These are phyloP conservation scores for Crepidotus sp. DNA, from an alignment of 1,284 basidiomycete genomes.

Conservation along the genomic window DNA sequence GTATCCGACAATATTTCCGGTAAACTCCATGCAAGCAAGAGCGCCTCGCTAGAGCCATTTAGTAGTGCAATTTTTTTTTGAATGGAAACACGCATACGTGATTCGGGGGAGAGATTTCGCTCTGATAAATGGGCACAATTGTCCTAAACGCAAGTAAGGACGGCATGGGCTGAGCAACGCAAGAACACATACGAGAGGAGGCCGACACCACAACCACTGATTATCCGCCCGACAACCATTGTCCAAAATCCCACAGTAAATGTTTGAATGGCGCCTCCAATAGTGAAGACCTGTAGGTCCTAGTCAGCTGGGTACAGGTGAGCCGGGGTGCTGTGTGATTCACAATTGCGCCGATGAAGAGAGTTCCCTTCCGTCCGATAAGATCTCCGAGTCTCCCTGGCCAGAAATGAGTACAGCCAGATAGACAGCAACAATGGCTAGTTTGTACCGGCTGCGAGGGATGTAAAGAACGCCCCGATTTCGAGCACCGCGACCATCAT, in stretches of 20 bases:
- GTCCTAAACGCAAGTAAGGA: constrained; percentile 44
- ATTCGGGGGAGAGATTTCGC: constrained; percentile 91
- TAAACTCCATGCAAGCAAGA: constrained; percentile 95
- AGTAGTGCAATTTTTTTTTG: constrained; percentile 5
- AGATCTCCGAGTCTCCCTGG: constrained; percentile 84
- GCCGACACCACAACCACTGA: constrained; percentile 92
- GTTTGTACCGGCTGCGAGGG: no score
- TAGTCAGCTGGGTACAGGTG: no score
- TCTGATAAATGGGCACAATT: constrained; percentile 96
- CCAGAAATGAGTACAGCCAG: no score
- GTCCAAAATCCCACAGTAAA: constrained; percentile 74
- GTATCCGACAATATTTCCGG: constrained; percentile 89
- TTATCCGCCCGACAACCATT: constrained; percentile 85
- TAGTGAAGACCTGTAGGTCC: constrained; percentile 51
- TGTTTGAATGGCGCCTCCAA: constrained; percentile 88
- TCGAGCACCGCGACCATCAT: constrained; percentile 93
- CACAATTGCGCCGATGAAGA: constrained; percentile 74
- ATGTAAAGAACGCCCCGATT: constrained; percentile 90
- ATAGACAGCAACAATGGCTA: no score
- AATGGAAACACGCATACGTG: constrained; percentile 49
- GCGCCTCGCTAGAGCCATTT: constrained; percentile 60
- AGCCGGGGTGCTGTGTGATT: no score
- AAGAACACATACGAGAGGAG: constrained; percentile 65
- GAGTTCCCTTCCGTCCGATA: constrained; percentile 80
- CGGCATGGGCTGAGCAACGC: neutral